Conservation (phyloP, 1,139 yeast genomes). For the Nadsonia commutata region DNA sequence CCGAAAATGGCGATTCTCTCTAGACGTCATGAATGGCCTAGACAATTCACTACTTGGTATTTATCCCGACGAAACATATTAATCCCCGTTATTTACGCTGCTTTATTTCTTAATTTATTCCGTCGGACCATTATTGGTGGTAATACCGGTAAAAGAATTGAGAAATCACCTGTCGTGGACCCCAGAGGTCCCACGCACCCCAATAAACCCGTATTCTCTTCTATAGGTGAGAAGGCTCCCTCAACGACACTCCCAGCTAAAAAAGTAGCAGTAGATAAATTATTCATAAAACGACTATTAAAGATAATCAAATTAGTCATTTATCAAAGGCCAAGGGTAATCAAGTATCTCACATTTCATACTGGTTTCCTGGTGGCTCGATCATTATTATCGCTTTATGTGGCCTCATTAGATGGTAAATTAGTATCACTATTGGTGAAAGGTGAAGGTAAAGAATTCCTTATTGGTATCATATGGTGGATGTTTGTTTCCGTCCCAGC, state of each 20-base stretch:
- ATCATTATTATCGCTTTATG: slow-evolving; percentile 64
- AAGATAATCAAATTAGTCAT: not conserved
- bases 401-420: slow-evolving; percentile 77
- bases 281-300: not conserved
- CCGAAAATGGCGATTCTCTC: too few species aligned
- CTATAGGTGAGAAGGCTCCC: not conserved
- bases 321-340: slow-evolving; percentile 17
- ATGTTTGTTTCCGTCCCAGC: slow-evolving; percentile 81
- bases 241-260: not conserved
- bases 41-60: too few species aligned
- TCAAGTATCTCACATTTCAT: slow-evolving; percentile 37
- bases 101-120: not conserved
- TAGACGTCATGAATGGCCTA: too few species aligned
- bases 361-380: slow-evolving; percentile 47
- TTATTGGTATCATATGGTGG: slow-evolving; percentile 59
- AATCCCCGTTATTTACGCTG: not conserved
- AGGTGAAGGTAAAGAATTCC: slow-evolving; percentile 50
- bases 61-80: not conserved
- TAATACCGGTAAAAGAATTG: not conserved
- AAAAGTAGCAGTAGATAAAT: not conserved
- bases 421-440: slow-evolving; percentile 73
- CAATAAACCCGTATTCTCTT: not conserved
- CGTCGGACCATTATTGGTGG: not conserved
- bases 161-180: too few species aligned
- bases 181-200: not conserved